phyloP scores from a whole-genome alignment of 1,284 basidiomycete species.

The Golubevia pallescens region DNA sequence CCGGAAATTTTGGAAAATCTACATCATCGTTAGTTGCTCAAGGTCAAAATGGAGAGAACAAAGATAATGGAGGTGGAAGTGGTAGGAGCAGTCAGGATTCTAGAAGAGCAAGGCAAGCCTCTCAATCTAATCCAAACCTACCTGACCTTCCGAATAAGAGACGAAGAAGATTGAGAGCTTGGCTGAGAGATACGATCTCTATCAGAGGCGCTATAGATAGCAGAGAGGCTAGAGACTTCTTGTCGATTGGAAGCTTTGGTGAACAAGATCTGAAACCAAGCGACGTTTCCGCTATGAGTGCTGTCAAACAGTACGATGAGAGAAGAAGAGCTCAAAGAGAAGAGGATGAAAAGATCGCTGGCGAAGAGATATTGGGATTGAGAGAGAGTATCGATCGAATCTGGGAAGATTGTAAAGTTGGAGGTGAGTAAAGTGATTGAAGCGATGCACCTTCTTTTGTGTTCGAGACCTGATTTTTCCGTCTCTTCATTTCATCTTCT shows the following conservation, averaged over 20 bases:
- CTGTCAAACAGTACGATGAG: slow-evolving; percentile 36
- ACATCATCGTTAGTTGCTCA: too few relatives aligned
- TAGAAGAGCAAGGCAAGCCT: too few relatives aligned
- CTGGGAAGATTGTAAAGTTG: slow-evolving; percentile 41
- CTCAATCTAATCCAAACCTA: too few relatives aligned
- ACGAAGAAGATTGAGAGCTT: slow-evolving; percentile 48
- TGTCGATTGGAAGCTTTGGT: slow-evolving; percentile 39
- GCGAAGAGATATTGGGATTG: slow-evolving; percentile 50
- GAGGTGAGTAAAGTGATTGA: neutral
- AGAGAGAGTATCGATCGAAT: slow-evolving; percentile 44
- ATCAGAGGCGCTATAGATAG: slow-evolving; percentile 49
- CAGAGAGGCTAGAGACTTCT: slow-evolving; percentile 46
- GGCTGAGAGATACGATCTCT: slow-evolving; percentile 56
- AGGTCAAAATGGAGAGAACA: too few relatives aligned
- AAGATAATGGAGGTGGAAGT: too few relatives aligned
- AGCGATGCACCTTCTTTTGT: neutral
- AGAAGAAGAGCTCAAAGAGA: slow-evolving; percentile 43
- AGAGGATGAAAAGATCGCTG: slow-evolving; percentile 41
- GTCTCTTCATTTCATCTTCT: too few relatives aligned
- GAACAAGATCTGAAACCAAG: slow-evolving; percentile 34
- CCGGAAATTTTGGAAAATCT: too few relatives aligned
- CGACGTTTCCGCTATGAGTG: slow-evolving; percentile 44
- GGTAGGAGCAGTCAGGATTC: too few relatives aligned
- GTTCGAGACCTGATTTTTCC: too few relatives aligned
- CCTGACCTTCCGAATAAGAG: neutral